Evolutionary conservation across 441 rosid genomes (phyloP).

Genomic region (Gossypium davidsonii): DNA sequence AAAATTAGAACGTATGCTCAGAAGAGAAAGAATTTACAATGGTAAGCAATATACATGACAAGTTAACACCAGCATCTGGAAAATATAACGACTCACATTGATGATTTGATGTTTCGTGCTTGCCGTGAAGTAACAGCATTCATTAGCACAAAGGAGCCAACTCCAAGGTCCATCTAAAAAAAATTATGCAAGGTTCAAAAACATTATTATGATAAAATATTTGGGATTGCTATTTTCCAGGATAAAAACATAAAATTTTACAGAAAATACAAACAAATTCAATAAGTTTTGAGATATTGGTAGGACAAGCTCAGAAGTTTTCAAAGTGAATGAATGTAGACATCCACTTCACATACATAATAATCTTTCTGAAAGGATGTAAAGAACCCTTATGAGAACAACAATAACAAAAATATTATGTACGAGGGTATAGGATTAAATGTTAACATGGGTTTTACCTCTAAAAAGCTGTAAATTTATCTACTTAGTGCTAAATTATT

Average conservation of each 20-base stretch:
- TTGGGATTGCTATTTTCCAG: not conserved
- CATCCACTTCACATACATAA: not conserved
- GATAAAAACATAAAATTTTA: not conserved
- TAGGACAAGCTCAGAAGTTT: not conserved
- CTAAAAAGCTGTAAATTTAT: not conserved
- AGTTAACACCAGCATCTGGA: not conserved
- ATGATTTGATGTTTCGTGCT: constrained; percentile 57
- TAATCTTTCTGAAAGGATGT: not conserved
- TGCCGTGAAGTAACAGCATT: constrained; percentile 80
- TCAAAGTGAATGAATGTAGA: not conserved
- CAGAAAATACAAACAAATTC: not conserved
- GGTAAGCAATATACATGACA: not conserved
- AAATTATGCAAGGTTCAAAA: constrained; percentile 8
- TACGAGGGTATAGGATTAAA: not conserved
- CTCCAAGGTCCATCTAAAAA: constrained; percentile 92
- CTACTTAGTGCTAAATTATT: not conserved
- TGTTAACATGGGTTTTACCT: not conserved
- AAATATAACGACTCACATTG: constrained; percentile 39
- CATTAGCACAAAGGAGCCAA: constrained; percentile 79
- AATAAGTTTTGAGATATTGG: not conserved
- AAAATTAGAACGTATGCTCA: not conserved
- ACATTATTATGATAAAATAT: not conserved
- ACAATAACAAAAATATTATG: not conserved
- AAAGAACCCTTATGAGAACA: not conserved
- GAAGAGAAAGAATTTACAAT: not conserved